phyloP scores from a whole-genome alignment of 495 filamentous ascomycete species.

The Hypoxylon fuscum region DNA sequence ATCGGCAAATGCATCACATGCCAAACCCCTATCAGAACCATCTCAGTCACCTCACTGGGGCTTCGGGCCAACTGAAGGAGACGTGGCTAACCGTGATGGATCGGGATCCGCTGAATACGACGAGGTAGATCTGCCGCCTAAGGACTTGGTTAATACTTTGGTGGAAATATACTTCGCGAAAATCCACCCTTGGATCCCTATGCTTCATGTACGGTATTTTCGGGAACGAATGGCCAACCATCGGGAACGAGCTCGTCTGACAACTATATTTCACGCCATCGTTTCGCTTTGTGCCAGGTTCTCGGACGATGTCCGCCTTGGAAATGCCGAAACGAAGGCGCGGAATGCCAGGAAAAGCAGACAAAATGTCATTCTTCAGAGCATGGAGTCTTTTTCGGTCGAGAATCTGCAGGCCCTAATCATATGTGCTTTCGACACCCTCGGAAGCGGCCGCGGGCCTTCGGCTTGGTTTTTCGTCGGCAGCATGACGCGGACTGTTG shows the following conservation, averaged over 20 bases:
- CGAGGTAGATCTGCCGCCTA: slow-evolving; percentile 22
- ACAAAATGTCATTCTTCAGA: slow-evolving; percentile 44
- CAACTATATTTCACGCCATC: slow-evolving; percentile 48
- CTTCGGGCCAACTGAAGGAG: background rate
- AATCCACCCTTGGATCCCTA: slow-evolving; percentile 54
- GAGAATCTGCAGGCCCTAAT: slow-evolving; percentile 52
- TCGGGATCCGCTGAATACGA: background rate
- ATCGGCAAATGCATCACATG: background rate
- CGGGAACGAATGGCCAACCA: slow-evolving; percentile 29
- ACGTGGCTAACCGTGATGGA: background rate
- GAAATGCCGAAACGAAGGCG: slow-evolving; percentile 11
- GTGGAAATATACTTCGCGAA: slow-evolving; percentile 46
- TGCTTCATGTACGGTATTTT: slow-evolving; percentile 48
- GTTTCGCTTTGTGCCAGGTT: slow-evolving; percentile 33
- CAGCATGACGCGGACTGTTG: slow-evolving; percentile 51
- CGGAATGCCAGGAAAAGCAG: slow-evolving; percentile 38
- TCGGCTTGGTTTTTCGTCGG: slow-evolving; percentile 50
- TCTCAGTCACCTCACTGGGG: background rate
- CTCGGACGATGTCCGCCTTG: slow-evolving; percentile 8
- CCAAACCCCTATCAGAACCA: background rate
- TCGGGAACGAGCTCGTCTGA: slow-evolving; percentile 18
- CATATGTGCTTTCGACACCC: slow-evolving; percentile 46
- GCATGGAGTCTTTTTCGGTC: slow-evolving; percentile 49
- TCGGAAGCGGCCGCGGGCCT: slow-evolving; percentile 41
- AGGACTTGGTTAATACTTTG: slow-evolving; percentile 34